Conservation (phyloP, 2,329 filamentous ascomycete species). For the Scleromitrula shiraiana region DNA sequence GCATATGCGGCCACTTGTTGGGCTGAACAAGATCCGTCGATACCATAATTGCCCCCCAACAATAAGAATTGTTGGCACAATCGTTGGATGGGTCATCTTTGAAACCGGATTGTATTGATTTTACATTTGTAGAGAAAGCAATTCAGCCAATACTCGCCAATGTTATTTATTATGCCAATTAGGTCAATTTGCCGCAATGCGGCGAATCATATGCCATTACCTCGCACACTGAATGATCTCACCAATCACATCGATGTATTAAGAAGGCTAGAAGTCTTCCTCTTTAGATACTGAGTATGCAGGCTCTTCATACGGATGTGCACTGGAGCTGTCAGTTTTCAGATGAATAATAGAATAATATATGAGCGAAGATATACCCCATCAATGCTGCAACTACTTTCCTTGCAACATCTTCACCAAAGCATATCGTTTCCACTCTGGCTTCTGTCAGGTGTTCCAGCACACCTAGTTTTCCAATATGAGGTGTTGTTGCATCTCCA, state of each 20-base stretch:
- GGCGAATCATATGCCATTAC: no score
- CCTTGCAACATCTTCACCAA: conserved; percentile 47
- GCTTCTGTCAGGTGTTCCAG: conserved; percentile 54
- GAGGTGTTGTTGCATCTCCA: conserved; percentile 50
- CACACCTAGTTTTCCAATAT: conserved; percentile 49
- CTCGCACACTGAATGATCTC: no score
- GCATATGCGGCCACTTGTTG: not conserved
- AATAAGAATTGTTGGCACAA: not conserved
- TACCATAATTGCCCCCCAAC: not conserved
- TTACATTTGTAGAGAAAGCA: no score
- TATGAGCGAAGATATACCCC: conserved; percentile 37
- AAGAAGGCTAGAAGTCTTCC: conserved; percentile 44
- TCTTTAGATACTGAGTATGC: conserved; percentile 41
- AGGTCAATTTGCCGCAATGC: no score
- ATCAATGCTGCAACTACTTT: conserved; percentile 57
- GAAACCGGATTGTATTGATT: no score
- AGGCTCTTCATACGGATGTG: conserved; percentile 45
- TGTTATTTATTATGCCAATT: no score
- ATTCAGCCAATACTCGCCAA: no score
- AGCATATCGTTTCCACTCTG: conserved; percentile 53
- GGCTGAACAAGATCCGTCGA: no score
- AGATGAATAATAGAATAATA: conserved; percentile 1
- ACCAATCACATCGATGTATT: no score
- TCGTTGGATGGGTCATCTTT: no score
- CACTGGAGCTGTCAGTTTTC: conserved; percentile 17